Evolutionary conservation across 73 alveolate species (phyloP).

Genomic region (Tetrahymena malaccensis): DNA sequence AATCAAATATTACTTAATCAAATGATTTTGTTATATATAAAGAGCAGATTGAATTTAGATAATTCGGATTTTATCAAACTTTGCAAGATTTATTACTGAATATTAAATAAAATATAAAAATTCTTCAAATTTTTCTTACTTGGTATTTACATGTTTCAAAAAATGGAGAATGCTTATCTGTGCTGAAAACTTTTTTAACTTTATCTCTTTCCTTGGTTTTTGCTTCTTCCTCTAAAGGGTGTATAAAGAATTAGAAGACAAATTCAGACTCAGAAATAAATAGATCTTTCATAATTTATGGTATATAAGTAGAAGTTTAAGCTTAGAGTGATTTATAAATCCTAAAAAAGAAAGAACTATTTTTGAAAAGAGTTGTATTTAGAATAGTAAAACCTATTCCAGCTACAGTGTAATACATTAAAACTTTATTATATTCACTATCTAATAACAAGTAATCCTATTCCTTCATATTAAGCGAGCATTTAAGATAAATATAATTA

Average conservation of each 20-base stretch:
- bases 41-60: too few relatives aligned
- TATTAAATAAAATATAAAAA: too few relatives aligned
- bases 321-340: neutral
- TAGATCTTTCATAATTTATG: neutral
- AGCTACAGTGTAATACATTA: neutral
- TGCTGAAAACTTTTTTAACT: neutral
- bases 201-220: neutral
- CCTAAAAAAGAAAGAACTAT: neutral
- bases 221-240: neutral
- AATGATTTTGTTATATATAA: too few relatives aligned
- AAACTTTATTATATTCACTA: neutral
- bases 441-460: neutral
- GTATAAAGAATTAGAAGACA: neutral
- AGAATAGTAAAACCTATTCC: neutral
- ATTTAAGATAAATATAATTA: neutral
- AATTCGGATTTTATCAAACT: too few relatives aligned
- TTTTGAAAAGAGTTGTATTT: neutral
- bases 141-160: neutral
- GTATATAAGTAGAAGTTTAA: neutral
- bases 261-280: neutral
- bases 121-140: neutral
- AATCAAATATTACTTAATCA: too few relatives aligned
- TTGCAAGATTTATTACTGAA: too few relatives aligned
- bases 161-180: neutral
- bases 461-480: neutral